These are phyloP conservation scores for Ganoderma sp. DNA, from an alignment of 1,284 basidiomycete species.

Conservation along the genomic window DNA sequence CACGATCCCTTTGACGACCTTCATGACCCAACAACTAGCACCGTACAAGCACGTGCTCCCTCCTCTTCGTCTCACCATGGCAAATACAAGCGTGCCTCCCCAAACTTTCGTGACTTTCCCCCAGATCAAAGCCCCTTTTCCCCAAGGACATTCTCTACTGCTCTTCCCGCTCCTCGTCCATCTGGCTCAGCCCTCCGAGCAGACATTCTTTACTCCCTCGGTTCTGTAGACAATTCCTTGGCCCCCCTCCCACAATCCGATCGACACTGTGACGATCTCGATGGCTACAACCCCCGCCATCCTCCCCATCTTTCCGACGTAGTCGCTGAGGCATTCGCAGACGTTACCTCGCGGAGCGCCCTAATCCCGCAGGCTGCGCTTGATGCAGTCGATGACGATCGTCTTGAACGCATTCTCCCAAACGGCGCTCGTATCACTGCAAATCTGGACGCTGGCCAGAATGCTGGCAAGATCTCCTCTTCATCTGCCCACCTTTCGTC, in stretches of 20 bases:
- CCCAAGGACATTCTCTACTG: conserved; percentile 34
- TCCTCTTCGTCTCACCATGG: neutral
- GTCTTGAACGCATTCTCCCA: neutral
- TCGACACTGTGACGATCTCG: neutral
- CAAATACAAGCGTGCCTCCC: conserved; percentile 3
- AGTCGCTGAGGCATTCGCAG: conserved; percentile 39
- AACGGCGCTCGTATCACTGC: neutral
- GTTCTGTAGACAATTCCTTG: conserved; percentile 33
- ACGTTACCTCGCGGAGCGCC: conserved; percentile 18
- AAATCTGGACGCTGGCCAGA: neutral
- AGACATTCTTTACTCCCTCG: conserved; percentile 27
- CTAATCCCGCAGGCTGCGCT: conserved; percentile 16
- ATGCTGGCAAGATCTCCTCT: neutral
- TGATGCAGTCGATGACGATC: neutral
- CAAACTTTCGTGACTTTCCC: conserved; percentile 41
- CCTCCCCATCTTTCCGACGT: conserved; percentile 40
- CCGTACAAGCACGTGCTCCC: neutral
- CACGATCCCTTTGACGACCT: neutral
- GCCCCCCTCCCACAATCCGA: conserved; percentile 17
- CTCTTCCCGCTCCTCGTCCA: conserved; percentile 13
- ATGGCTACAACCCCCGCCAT: conserved; percentile 37
- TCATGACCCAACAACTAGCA: neutral
- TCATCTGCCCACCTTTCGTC: neutral
- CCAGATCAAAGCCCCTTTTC: conserved; percentile 32
- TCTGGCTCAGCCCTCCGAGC: conserved; percentile 5